Evolutionary conservation across 345 rosid genomes (phyloP).

Genomic region (Reutealis trisperma): DNA sequence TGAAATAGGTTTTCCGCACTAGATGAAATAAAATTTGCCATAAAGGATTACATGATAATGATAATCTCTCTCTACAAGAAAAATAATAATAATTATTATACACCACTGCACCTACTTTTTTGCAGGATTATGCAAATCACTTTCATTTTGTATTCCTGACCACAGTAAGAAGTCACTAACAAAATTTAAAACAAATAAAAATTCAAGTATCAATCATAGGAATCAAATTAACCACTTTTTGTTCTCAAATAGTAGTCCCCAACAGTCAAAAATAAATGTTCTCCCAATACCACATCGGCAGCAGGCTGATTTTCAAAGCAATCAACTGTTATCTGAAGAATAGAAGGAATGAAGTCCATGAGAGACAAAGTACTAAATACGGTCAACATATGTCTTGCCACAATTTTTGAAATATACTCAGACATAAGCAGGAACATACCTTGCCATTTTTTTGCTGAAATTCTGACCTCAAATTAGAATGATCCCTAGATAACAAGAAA

Average conservation of each 20-base stretch:
- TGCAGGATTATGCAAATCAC: conserved; percentile 1
- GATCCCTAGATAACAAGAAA: conserved; percentile 76
- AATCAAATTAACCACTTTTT: conserved; percentile 7
- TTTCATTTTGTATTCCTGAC: not conserved
- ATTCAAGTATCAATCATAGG: not conserved
- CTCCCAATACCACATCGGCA: conserved; percentile 49
- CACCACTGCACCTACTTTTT: not conserved
- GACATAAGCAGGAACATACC: conserved; percentile 40
- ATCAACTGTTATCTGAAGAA: conserved; percentile 51
- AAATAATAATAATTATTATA: not conserved
- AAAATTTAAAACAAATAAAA: not conserved
- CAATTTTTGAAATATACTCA: not conserved
- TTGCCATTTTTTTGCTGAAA: conserved; percentile 73
- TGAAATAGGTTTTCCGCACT: not conserved
- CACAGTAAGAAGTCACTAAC: not conserved
- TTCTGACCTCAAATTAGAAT: conserved; percentile 61
- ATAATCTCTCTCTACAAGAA: not conserved
- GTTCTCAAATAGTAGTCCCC: conserved; percentile 48
- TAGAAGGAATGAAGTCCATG: not conserved
- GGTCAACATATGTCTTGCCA: not conserved
- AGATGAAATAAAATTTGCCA: not conserved
- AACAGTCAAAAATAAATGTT: conserved; percentile 57
- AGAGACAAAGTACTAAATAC: not conserved
- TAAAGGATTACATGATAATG: not conserved
- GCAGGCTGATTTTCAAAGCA: conserved; percentile 61